These are phyloP conservation scores for Rhododendron griersonianum DNA, from an alignment of 148 eudicot species.

Conservation along the genomic window DNA sequence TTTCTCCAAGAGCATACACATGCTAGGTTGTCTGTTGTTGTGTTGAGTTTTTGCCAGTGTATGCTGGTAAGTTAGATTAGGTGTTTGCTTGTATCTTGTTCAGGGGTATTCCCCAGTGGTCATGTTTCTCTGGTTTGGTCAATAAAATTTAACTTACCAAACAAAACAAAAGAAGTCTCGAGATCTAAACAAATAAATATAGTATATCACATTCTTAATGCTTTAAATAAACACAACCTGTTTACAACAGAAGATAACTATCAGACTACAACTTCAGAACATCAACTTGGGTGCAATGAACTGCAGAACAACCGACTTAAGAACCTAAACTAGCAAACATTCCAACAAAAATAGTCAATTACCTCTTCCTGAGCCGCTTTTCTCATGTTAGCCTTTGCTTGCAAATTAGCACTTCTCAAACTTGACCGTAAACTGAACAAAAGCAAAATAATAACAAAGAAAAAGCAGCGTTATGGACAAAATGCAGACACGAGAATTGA, in stretches of 20 bases:
- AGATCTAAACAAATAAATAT: not conserved
- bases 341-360: constrained; percentile 8
- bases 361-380: constrained; percentile 87
- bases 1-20: not conserved
- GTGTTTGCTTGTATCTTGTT: not conserved
- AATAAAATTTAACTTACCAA: not conserved
- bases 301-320: not conserved
- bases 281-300: not conserved
- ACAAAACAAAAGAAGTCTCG: not conserved
- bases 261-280: not conserved
- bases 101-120: not conserved
- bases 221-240: not conserved
- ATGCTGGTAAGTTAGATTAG: not conserved
- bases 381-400: constrained; percentile 75
- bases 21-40: not conserved
- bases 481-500: not conserved
- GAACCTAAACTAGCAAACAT: not conserved
- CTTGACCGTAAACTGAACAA: constrained; percentile 58
- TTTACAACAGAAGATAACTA: not conserved
- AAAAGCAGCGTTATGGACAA: not conserved
- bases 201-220: not conserved
- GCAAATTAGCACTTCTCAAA: constrained; percentile 76
- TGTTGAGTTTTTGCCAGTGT: not conserved
- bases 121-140: not conserved
- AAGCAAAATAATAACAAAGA: not conserved